A percentile compares a stretch with the other conserved stretches of the same genome.
Conservation (phyloP, 1,284 basidiomycete genomes). For the Filobasidium uniguttulatum region DNA sequence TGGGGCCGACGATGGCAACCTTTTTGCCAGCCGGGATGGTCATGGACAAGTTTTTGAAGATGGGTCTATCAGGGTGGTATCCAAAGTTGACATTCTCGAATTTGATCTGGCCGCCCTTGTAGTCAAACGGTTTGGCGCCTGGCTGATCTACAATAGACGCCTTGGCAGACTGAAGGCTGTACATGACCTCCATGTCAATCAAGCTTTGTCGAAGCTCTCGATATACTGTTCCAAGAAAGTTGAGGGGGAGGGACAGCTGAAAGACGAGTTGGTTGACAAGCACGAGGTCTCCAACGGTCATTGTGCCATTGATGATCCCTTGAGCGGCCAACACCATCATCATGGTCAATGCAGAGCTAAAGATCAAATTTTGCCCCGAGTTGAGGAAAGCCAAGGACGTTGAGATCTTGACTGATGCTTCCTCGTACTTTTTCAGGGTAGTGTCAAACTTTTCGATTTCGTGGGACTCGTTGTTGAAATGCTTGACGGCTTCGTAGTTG, state of each 20-base stretch:
- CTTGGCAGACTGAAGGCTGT: conserved; percentile 78
- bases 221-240: conserved; percentile 94
- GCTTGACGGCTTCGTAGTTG: conserved; percentile 98
- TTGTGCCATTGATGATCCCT: conserved; percentile 85
- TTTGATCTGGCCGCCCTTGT: conserved; percentile 72
- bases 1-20: conserved; percentile 89
- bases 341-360: conserved; percentile 76
- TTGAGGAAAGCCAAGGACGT: conserved; percentile 88
- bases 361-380: conserved; percentile 92
- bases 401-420: conserved; percentile 83
- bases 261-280: conserved; percentile 99
- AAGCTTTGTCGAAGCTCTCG: conserved; percentile 89
- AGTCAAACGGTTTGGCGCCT: conserved; percentile 51
- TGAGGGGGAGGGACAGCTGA: conserved; percentile 86
- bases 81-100: conserved; percentile 88
- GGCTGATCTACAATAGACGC: conserved; percentile 59
- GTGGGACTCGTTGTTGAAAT: conserved; percentile 92
- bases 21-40: conserved; percentile 89
- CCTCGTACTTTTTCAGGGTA: conserved; percentile 75
- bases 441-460: conserved; percentile 87
- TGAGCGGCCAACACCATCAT: conserved; percentile 97
- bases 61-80: conserved; percentile 79
- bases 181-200: conserved; percentile 91
- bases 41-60: conserved; percentile 80
- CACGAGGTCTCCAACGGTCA: conserved; percentile 95